Percentiles rank a stretch among this genome's conserved stretches.
phyloP scores from a whole-genome alignment of 1,284 basidiomycete genomes.

The Amylostereum chailletii region DNA sequence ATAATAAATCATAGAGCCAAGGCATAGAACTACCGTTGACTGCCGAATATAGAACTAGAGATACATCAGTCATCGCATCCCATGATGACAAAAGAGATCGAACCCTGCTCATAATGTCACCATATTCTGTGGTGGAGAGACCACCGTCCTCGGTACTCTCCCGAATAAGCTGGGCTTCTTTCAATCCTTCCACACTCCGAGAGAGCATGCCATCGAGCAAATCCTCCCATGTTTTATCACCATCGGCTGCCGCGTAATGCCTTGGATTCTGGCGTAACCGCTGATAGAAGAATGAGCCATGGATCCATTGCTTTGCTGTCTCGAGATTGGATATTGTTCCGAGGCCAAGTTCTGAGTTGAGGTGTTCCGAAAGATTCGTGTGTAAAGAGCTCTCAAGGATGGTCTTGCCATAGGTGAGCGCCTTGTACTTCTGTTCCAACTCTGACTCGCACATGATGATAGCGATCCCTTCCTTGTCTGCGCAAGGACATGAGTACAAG shows the following conservation, averaged over 20 bases:
- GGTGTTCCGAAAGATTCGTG: constrained; percentile 75
- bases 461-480: constrained; percentile 71
- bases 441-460: constrained; percentile 73
- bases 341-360: constrained; percentile 89
- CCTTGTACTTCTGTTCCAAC: constrained; percentile 65
- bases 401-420: constrained; percentile 58
- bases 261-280: constrained; percentile 77
- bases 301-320: constrained; percentile 74
- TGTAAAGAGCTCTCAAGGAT: constrained; percentile 82
- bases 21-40: constrained; percentile 38
- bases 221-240: constrained; percentile 59
- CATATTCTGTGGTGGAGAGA: constrained; percentile 60
- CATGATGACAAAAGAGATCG: constrained; percentile 5
- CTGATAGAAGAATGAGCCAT: constrained; percentile 74
- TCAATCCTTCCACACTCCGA: constrained; percentile 53
- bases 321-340: constrained; percentile 65
- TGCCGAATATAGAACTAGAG: constrained; percentile 65
- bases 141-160: constrained; percentile 25
- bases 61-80: constrained; percentile 3
- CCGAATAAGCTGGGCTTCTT: constrained; percentile 51
- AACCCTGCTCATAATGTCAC: constrained; percentile 82
- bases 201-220: constrained; percentile 65
- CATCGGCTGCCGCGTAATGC: constrained; percentile 58
- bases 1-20: neutral
- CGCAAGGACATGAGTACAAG: constrained; percentile 3